phyloP scores from a whole-genome alignment of 805 yeast species.

The Barnettozyma sucrosica region DNA sequence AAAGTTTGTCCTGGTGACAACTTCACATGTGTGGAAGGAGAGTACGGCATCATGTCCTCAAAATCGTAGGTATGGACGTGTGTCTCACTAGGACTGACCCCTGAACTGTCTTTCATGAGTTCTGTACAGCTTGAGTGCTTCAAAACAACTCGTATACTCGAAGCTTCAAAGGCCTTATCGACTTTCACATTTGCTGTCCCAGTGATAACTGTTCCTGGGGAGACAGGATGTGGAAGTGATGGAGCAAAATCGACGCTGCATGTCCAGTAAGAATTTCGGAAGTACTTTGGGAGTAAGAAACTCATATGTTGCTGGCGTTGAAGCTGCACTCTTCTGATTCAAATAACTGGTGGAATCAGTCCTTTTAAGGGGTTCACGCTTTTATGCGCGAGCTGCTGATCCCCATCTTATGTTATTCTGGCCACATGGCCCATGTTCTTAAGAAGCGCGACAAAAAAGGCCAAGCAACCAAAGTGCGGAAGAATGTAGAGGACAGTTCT shows the following conservation, averaged over 20 bases:
- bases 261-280: neutral
- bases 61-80: neutral
- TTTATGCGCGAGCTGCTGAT: neutral
- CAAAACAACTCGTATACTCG: neutral
- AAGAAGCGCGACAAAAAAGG: neutral
- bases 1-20: neutral
- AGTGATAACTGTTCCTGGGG: neutral
- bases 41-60: neutral
- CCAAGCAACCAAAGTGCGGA: no score
- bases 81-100: neutral
- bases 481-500: no score
- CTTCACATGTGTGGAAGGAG: neutral
- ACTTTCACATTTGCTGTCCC: neutral
- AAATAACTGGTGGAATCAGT: neutral
- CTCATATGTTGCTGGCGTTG: no score
- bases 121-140: neutral
- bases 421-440: neutral
- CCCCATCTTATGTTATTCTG: neutral
- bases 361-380: neutral
- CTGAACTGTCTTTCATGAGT: neutral
- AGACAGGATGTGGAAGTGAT: neutral
- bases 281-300: neutral
- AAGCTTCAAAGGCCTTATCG: neutral
- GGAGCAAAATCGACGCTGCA: neutral
- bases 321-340: no score